A percentile compares a stretch with the other conserved stretches of the same genome.
These are phyloP conservation scores for Arthrobotrys entomopaga DNA, from an alignment of 2,329 filamentous ascomycete species.

Conservation along the genomic window DNA sequence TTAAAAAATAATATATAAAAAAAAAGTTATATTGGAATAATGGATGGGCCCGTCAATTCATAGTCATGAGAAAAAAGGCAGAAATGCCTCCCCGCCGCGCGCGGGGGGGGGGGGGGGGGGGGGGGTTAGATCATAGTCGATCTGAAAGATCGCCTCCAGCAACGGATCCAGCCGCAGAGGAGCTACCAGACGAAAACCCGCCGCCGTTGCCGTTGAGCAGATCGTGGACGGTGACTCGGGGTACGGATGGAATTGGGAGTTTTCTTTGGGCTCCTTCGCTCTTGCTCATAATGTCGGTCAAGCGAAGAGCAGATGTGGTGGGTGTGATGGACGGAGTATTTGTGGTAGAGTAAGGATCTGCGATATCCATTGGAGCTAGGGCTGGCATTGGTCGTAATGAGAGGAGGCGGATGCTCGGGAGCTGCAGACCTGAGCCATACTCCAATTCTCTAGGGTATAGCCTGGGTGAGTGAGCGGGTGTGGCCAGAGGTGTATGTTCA, in stretches of 20 bases:
- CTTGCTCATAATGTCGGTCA: conserved; percentile 91
- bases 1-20: no score
- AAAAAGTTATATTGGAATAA: no score
- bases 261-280: conserved; percentile 89
- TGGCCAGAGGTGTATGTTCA: conserved; percentile 97
- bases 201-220: conserved; percentile 72
- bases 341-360: conserved; percentile 58
- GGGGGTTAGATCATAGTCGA: conserved; percentile 62
- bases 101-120: no score
- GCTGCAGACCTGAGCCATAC: conserved; percentile 75
- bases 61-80: conserved; percentile 7
- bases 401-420: conserved; percentile 83
- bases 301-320: conserved; percentile 74
- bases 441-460: conserved; percentile 69
- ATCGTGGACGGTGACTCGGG: conserved; percentile 87
- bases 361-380: conserved; percentile 74
- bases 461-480: conserved; percentile 92
- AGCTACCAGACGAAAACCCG: conserved; percentile 77
- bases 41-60: neutral
- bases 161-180: conserved; percentile 80
- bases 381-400: conserved; percentile 74
- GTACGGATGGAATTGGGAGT: conserved; percentile 88
- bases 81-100: no score
- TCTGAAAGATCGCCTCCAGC: conserved; percentile 76
- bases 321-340: conserved; percentile 52